phyloP scores from a whole-genome alignment of 1,284 basidiomycete genomes.

The Cryptococcus floricola region DNA sequence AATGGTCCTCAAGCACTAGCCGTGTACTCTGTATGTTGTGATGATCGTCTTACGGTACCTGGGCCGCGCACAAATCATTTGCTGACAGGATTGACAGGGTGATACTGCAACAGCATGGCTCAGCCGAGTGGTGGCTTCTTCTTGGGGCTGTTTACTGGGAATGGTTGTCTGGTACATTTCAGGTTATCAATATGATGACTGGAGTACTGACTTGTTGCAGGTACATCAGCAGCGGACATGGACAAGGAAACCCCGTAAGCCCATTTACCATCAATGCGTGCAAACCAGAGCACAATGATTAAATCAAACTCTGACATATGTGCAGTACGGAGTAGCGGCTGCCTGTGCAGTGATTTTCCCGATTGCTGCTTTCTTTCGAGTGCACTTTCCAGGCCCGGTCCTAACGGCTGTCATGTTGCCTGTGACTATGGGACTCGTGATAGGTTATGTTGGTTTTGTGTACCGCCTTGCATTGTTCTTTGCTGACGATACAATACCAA shows the following conservation, averaged over 20 bases:
- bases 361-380: constrained; percentile 55
- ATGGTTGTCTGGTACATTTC: constrained; percentile 44
- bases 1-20: constrained; percentile 21
- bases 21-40: constrained; percentile 23
- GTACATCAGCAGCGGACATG: constrained; percentile 68
- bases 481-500: neutral
- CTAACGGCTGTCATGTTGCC: constrained; percentile 62
- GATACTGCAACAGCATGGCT: constrained; percentile 69
- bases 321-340: constrained; percentile 65
- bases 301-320: neutral
- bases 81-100: constrained; percentile 53
- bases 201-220: constrained; percentile 44
- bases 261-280: neutral
- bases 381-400: constrained; percentile 66
- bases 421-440: constrained; percentile 65
- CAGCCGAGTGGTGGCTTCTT: constrained; percentile 63
- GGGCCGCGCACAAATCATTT: neutral
- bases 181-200: neutral
- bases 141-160: constrained; percentile 66
- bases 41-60: too few species aligned
- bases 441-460: constrained; percentile 55
- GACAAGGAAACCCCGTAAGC: constrained; percentile 59
- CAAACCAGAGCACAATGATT: neutral
- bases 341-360: constrained; percentile 68
- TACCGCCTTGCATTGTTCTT: neutral